Evolutionary conservation across 768 basidiomycete genomes (phyloP), one percentile per base, ranked within the genome.

Genomic region (Tricholoma terreum): DNA sequence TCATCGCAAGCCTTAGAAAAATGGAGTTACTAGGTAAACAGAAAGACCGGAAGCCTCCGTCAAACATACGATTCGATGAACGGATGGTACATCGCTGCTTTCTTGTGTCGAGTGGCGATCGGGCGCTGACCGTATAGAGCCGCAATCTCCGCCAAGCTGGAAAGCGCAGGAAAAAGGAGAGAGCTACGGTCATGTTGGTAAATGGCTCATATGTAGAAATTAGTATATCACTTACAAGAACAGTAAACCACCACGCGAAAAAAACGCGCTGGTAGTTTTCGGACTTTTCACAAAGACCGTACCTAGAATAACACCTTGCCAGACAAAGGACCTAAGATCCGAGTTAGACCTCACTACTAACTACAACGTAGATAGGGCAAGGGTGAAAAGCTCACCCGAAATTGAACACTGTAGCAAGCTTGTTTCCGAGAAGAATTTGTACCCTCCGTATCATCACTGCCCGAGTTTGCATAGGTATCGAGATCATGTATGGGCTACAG

Each of bases 121-220:
- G 83, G 81, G 4, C 86, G 80, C 63, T 86, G 85, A 4, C 69
- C 61, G 62, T 81, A 88, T 15, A 87, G 69, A 0, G 85, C 72
- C 35, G 84, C 81, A 40, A 87, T 84, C 66, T 87, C 86, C 8
- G 87, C 76, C 82, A 87, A 82, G 12, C 80, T 75, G 3, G 79
- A 75, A 21, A 90, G 67, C 0, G 82, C 84, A 3, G 81, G 72
- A 60, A 87, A 84, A 12, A 89, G 76, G 4, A 87, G 68, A 1
- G 85, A 69, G 52, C 85, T 87, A 49, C 7, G 27, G 7, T 6
- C 8, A 9, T 7, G 12, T 15, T 15, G 14, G 10, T 17, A 10
- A 27, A 31, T 27, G 8, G 17, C 30, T 17, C 27, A 17, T n/a
- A 17, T 3, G 17, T 9, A 17, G 1, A 15, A 49, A 8, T 3